Evolutionary conservation across 306 rosid species (phyloP), one percentile per base, ranked within the genome.

Genomic region (Rosa persica): DNA sequence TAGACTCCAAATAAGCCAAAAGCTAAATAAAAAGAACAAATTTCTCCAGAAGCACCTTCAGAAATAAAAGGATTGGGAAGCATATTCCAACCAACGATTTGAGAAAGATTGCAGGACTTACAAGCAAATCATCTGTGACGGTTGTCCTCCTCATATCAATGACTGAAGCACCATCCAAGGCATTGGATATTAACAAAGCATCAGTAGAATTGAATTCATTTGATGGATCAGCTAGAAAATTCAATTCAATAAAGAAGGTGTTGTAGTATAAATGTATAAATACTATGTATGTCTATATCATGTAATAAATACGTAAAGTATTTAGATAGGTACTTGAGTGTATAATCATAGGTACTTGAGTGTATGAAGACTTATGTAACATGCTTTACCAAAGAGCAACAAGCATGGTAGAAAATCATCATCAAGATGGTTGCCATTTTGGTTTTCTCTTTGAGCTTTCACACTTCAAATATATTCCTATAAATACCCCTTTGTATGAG

Each of bases 111-210:
- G 46, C 64, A 73, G 54, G 70, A 82, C 62, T 85, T 90, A 92
- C 93, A 42, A 89, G 36, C 75, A 90, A 23, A 82, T 86, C 66
- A 49, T 85, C 81, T 16, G 13, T 68, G 51, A 40, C 47, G 11
- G 70, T 70, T 27, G 62, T 90, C 84, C 80, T 86, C 87, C 78
- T 81, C 48, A 88, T 73, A 76, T 90, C 92, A 80, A 86, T 36
- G 67, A 86, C 65, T 30, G 92, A 71, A 81, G 88, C 86, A 55
- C 88, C 90, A 0, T 34, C 75, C 87, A 90, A 72, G 27, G 90
- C 90, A 34, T n/a, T 69, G 34, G 87, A 83, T 72, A 90, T 82
- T 12, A 61, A 60, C 2, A 80, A 76, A 80, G 78, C 73, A 43
- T 83, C 95, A 40, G 54, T 76, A 17, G 27, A 38, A 20, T 74